Evolutionary conservation across 1,284 basidiomycete species (phyloP), one percentile per base, ranked within the genome.

Genomic region (Papiliotrema nemorosa): DNA sequence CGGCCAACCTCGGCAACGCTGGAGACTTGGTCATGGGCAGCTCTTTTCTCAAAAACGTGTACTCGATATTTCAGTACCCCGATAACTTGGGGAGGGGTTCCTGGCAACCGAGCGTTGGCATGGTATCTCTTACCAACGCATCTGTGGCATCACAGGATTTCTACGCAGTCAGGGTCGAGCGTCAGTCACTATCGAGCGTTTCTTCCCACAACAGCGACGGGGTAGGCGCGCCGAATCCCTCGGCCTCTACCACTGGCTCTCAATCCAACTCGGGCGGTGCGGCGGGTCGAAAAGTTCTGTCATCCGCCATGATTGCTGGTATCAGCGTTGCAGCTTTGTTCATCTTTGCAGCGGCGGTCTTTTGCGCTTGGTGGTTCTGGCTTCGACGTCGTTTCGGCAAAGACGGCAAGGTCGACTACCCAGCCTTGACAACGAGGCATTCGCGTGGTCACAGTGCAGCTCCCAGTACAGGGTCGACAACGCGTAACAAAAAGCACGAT

Each of bases 341-440:
- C 44, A 64, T 66, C 12, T 25, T 75, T 10, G 68, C 68, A 0
- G 68, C 66, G 0, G 62, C 40, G 2, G 58, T 65, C 1, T 73
- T 74, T 53, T 69, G 65, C 48, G 67, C 63, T 2, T 74, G 73
- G 69, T 72, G 67, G 63, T 73, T 72, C 62, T 70, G 67, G 62
- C 62, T 68, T 9, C 64, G 72, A 14, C 56, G 69, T 25, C 70
- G 70, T 41, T 62, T 66, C n/a, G 73, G 72, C 13, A 58, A 59
- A 2, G 29, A 52, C 12, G 72, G 72, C 5, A 53, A 57, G 5
- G 65, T 70, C 20, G 55, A 56, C 12, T 70, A 68, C 55, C 47
- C 54, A 13, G 52, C 47, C 37, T 26, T 39, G 14, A 31, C 29
- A 7, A 14, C 29, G 9, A 31, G 29, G 9, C 41, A 50, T 13